Evolutionary conservation across 2,329 filamentous ascomycete genomes (phyloP).

Genomic region (Diaporthe ampelina): DNA sequence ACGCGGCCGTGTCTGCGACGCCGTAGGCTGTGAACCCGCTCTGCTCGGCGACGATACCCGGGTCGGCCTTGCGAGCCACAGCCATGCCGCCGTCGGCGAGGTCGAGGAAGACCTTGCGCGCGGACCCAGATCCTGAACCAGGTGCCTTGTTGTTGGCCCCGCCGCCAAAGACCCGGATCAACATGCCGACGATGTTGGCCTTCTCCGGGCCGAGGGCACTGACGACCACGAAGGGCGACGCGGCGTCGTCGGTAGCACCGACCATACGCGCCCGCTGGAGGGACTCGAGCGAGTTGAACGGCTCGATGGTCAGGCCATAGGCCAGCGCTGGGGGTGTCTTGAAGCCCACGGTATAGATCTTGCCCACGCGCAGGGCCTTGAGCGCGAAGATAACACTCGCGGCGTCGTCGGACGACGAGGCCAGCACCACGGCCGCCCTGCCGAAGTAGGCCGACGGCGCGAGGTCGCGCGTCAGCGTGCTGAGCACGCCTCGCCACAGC

Average conservation of each 20-base stretch:
- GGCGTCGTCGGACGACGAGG: conserved; percentile 80
- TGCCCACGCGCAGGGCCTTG: conserved; percentile 79
- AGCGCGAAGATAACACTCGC: conserved; percentile 85
- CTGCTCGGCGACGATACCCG: conserved; percentile 77
- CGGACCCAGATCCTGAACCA: conserved; percentile 52
- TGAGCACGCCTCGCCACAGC: conserved; percentile 87
- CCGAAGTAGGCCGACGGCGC: conserved; percentile 85
- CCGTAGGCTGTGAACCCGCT: conserved; percentile 86
- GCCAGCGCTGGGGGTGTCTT: conserved; percentile 74
- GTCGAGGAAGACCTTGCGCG: conserved; percentile 83
- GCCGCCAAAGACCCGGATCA: conserved; percentile 80
- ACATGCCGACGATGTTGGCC: conserved; percentile 81
- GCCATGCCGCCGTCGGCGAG: conserved; percentile 74
- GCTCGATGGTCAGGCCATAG: conserved; percentile 79
- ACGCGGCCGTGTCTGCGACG: conserved; percentile 83
- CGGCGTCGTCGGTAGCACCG: conserved; percentile 55
- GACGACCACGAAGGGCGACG: conserved; percentile 83
- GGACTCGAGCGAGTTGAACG: conserved; percentile 81
- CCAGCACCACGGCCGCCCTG: conserved; percentile 81
- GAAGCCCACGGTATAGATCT: conserved; percentile 89
- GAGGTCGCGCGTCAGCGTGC: conserved; percentile 84
- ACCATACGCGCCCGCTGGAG: conserved; percentile 66
- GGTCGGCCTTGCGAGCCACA: conserved; percentile 74
- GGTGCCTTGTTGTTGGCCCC: conserved; percentile 43
- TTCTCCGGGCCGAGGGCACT: conserved; percentile 85